Base-by-base conservation (phyloP, 257 asterid species). In the Nicotiana otophora region DNA sequence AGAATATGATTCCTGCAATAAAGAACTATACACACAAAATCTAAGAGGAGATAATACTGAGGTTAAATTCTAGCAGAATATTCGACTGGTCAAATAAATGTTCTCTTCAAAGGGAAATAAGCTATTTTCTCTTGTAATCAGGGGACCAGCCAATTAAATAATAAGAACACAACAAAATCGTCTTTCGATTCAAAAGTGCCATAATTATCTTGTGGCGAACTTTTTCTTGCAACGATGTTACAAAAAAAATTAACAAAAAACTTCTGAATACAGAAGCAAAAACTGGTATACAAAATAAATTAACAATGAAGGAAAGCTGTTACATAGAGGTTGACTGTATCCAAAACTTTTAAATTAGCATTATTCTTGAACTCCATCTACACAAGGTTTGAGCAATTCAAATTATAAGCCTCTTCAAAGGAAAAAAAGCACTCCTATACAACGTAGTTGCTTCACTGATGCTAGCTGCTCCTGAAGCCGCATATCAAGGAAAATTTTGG, bases 381-480 rank as follows among this genome's bases (percentile, higher is more conserved):
- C 36, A 48, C 39, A 75, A 75, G 46, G 80, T 28, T 28, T 15
- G 80, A 75, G 80, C 53, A 75, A 51, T 75, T 51, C 64, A 75
- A 51, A 75, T 51, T 51, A 75, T 28, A 75, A 75, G 46, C 80
- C 80, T 75, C 64, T 75, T 53, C 80, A 75, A 75, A 75, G 62
- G 80, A 75, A 75, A 51, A 70, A 51, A 28, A 75, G 28, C 46
- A 51, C 46, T 28, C 63, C 30, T 28, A 75, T 75, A 75, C 80
- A 75, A 17, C 16, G 26, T 51, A 51, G 58, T 74, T 74, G 79
- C 61, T 72, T 72, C 61, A 72, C 61, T 46, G 79, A 46, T 75
- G 63, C 42, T 42, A 42, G 48, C 48, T 74, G 80, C 46, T 28
- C 63, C 63, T 14, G 80, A 69, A 19, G 51, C 72, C 36, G 48